phyloP scores from a whole-genome alignment of 352 stramenopile genomes.

The Globisporangium nodosum region DNA sequence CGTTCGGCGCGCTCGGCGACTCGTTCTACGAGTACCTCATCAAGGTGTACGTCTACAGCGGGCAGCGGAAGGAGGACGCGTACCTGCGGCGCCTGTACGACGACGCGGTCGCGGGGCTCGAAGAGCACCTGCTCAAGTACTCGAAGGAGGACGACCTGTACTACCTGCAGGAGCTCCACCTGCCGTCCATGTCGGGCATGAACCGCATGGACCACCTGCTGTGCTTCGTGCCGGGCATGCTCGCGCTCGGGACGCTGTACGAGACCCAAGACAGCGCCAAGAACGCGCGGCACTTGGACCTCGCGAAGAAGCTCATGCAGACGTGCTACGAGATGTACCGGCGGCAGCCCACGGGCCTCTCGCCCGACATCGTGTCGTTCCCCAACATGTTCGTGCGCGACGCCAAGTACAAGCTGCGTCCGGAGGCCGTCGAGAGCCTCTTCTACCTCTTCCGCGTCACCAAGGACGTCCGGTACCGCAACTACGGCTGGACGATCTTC shows the following conservation, averaged over 20 bases:
- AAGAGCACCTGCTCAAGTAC: constrained; percentile 86
- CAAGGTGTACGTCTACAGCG: constrained; percentile 97
- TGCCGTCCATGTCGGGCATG: constrained; percentile 34
- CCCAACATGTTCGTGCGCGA: constrained; percentile 47
- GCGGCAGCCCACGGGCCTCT: constrained; percentile 87
- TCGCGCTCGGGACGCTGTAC: constrained; percentile 90
- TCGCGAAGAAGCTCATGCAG: constrained; percentile 88
- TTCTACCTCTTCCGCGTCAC: constrained; percentile 96
- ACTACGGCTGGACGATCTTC: constrained; percentile 96
- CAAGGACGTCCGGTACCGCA: constrained; percentile 90
- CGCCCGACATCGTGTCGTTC: constrained; percentile 92
- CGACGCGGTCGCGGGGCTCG: constrained; percentile 89
- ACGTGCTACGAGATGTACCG: constrained; percentile 96
- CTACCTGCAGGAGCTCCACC: constrained; percentile 52
- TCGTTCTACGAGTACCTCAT: constrained; percentile 99
- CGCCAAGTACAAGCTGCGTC: constrained; percentile 91
- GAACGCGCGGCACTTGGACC: constrained; percentile 78
- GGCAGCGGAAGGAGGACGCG: constrained; percentile 54
- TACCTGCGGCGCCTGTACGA: constrained; percentile 91
- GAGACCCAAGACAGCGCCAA: constrained; percentile 52
- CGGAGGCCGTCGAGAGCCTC: constrained; percentile 94
- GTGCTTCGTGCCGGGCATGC: constrained; percentile 93
- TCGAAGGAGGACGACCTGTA: constrained; percentile 57
- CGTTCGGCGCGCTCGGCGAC: constrained; percentile 93
- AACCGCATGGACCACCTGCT: constrained; percentile 95